These are phyloP conservation scores for Epichloe glyceriae DNA, from an alignment of 2,329 filamentous ascomycete species.

Conservation along the genomic window DNA sequence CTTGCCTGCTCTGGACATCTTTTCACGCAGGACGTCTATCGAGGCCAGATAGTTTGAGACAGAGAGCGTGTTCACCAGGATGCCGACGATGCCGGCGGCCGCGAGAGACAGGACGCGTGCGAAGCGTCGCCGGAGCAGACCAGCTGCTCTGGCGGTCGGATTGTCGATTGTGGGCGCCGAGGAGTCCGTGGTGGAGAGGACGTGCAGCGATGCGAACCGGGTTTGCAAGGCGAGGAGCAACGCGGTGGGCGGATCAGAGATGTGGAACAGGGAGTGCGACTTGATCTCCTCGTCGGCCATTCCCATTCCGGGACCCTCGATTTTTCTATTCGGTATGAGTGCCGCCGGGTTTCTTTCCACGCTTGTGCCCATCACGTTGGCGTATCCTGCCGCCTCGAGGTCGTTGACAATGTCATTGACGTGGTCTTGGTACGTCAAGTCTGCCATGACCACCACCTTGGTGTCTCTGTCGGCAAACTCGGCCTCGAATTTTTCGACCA, in stretches of 20 bases:
- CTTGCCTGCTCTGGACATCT: slow-evolving; percentile 71
- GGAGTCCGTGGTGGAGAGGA: slow-evolving; percentile 54
- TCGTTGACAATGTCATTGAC: slow-evolving; percentile 42
- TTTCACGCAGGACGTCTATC: slow-evolving; percentile 56
- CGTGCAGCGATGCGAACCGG: slow-evolving; percentile 64
- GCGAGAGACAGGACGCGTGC: slow-evolving; percentile 70
- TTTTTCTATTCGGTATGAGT: slow-evolving; percentile 68
- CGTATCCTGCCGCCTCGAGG: slow-evolving; percentile 55
- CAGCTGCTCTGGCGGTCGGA: slow-evolving; percentile 31
- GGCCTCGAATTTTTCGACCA: slow-evolving; percentile 46
- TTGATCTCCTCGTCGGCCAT: slow-evolving; percentile 35
- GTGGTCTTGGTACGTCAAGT: slow-evolving; percentile 75
- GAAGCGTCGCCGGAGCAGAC: slow-evolving; percentile 69
- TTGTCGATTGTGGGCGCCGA: slow-evolving; percentile 36
- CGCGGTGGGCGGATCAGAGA: slow-evolving; percentile 66
- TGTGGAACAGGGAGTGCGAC: slow-evolving; percentile 69
- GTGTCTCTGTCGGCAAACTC: slow-evolving; percentile 52
- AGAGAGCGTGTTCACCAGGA: slow-evolving; percentile 88
- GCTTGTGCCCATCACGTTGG: slow-evolving; percentile 51
- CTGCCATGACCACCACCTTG: slow-evolving; percentile 72
- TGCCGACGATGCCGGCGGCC: slow-evolving; percentile 76
- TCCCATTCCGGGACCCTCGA: slow-evolving; percentile 26
- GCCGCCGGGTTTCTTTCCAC: slow-evolving; percentile 70
- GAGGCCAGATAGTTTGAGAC: slow-evolving; percentile 82
- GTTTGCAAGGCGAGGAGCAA: slow-evolving; percentile 80